Percentiles rank a stretch among this genome's conserved stretches.
phyloP scores from a whole-genome alignment of 2,329 filamentous ascomycete genomes.

The Cladosporium sp. region DNA sequence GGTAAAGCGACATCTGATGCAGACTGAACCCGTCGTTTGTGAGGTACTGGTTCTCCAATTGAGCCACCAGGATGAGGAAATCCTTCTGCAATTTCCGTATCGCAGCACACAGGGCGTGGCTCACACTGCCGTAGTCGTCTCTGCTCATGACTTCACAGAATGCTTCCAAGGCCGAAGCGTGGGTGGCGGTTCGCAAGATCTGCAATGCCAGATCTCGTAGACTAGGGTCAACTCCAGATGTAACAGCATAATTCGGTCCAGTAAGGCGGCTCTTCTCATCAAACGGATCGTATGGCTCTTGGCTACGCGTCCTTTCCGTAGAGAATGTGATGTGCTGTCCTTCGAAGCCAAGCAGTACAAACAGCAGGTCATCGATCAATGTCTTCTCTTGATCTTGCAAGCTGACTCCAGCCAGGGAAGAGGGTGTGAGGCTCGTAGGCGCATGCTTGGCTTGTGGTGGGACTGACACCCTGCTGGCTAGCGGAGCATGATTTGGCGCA shows the following conservation, averaged over 20 bases:
- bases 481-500: conserved; percentile 57
- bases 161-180: conserved; percentile 85
- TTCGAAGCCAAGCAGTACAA: conserved; percentile 97
- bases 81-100: conserved; percentile 89
- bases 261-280: conserved; percentile 83
- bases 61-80: conserved; percentile 87
- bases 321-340: conserved; percentile 90
- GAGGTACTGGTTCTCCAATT: conserved; percentile 88
- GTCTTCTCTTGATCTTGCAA: conserved; percentile 80
- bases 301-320: not conserved
- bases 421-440: conserved; percentile 65
- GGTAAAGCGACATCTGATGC: conserved; percentile 89
- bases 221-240: conserved; percentile 83
- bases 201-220: conserved; percentile 80
- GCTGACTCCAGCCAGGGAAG: conserved; percentile 64
- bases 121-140: conserved; percentile 90
- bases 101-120: conserved; percentile 92
- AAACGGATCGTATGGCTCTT: conserved; percentile 71
- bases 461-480: conserved; percentile 64
- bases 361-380: conserved; percentile 85
- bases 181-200: conserved; percentile 91
- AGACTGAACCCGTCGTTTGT: conserved; percentile 87
- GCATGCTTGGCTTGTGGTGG: conserved; percentile 63
- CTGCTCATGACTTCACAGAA: conserved; percentile 94
- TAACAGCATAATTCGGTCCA: conserved; percentile 75